phyloP scores from a whole-genome alignment of 129 eudicot species.

The Lactuca saligna region DNA sequence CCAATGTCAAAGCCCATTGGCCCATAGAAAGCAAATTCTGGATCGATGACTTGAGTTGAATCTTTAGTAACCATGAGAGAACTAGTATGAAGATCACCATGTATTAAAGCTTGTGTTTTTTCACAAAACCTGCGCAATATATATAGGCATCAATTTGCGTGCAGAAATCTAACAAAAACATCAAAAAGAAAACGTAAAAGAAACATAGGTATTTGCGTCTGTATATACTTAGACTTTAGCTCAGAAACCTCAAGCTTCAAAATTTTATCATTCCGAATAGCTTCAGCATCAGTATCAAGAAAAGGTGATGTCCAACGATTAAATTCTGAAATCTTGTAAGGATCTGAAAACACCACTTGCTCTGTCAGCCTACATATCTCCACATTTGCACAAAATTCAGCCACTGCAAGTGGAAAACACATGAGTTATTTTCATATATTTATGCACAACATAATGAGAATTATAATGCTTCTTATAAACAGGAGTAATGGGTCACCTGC shows the following conservation, averaged over 20 bases:
- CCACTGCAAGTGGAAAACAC: constrained; percentile 48
- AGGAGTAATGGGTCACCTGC: constrained; percentile 47
- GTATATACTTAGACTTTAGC: constrained; percentile 76
- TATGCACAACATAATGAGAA: no score
- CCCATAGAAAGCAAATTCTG: constrained; percentile 90
- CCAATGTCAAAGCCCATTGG: constrained; percentile 97
- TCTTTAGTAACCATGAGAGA: constrained; percentile 84
- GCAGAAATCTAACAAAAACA: constrained; percentile 64
- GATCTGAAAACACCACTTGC: constrained; percentile 95
- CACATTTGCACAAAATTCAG: constrained; percentile 85
- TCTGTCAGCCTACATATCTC: constrained; percentile 94
- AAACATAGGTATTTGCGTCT: constrained; percentile 13
- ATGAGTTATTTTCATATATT: neutral
- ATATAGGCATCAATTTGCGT: no score
- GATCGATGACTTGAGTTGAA: constrained; percentile 95
- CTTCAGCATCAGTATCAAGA: constrained; percentile 83
- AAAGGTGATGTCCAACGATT: constrained; percentile 94
- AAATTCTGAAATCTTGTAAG: constrained; percentile 72
- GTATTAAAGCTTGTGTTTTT: constrained; percentile 85
- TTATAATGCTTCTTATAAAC: neutral
- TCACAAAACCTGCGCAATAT: constrained; percentile 70
- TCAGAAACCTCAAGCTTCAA: constrained; percentile 90
- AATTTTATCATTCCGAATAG: constrained; percentile 74
- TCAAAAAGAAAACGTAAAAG: constrained; percentile 60
- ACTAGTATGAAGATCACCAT: constrained; percentile 95